Base-by-base conservation (phyloP, 495 filamentous ascomycete species). In the Penicillium silybi region DNA sequence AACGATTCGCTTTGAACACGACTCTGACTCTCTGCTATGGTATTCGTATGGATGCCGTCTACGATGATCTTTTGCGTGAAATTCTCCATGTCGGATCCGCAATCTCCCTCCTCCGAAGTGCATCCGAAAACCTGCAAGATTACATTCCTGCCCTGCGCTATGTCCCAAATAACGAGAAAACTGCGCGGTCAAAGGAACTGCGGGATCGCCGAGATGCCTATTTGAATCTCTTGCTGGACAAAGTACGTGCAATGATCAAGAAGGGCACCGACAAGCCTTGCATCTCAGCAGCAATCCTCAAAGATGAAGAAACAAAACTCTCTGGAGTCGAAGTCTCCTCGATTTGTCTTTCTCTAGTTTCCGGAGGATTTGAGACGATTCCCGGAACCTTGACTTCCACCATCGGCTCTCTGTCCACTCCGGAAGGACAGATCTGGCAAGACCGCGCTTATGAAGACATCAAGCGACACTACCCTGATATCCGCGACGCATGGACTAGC, bases 381-480 rank as follows among this genome's bases (percentile, higher is more conserved):
- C 74, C 75, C 0, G 75, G 75, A 0, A 79, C 75, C 0, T 35
- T 79, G 23, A 77, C 72, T 6, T 75, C 71, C 0, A 65, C 62
- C 11, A 75, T 80, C 29, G 78, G 76, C 0, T 78, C 71, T 2
- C 59, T 80, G 1, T 69, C 68, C 8, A 80, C 75, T 0, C 51
- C 63, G 0, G 74, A 76, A 38, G 78, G 78, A 0, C 78, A 80
- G 48, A 27, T 57, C 2, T 77, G 69, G 64, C 78, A 80, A 52
- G 73, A 80, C 35, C 65, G 69, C 0, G 78, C 78, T 2, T 81
- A 79, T 34, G 70, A 74, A 40, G 79, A 80, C 51, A 82, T 83
- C 58, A 79, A 74, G 50, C 56, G 70, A 6, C 40, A 71, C 25
- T 78, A 81, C 50, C 72, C 73, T 2, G 65, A 77, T 52, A 32